Evolutionary conservation across 2,329 filamentous ascomycete genomes (phyloP).

Genomic region (Tympanopsis confertula): DNA sequence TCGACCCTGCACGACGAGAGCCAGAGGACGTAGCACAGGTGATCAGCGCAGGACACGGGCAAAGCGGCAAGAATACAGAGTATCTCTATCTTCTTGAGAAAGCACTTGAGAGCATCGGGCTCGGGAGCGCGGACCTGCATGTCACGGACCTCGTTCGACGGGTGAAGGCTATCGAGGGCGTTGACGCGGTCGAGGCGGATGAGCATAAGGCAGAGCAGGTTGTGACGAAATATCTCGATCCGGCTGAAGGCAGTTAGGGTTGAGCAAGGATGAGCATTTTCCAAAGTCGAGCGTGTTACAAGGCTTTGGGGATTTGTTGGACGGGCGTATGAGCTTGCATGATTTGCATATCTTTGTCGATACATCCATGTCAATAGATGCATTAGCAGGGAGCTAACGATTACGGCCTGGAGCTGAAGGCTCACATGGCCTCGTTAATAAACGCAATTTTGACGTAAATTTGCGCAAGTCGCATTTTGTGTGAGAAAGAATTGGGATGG

Average conservation of each 20-base stretch:
- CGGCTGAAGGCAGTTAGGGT: not conserved
- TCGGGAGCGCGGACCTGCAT: slow-evolving; percentile 45
- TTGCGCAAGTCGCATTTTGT: too few relatives aligned
- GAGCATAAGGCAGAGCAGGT: not conserved
- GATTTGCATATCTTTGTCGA: too few relatives aligned
- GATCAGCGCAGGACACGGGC: slow-evolving; percentile 41
- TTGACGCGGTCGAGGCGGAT: not conserved
- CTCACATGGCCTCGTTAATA: too few relatives aligned
- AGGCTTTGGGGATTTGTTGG: too few relatives aligned
- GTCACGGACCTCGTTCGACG: slow-evolving; percentile 44
- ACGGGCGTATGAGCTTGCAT: too few relatives aligned
- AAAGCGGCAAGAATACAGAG: slow-evolving; percentile 53
- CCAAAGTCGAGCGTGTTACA: too few relatives aligned
- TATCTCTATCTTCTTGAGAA: slow-evolving; percentile 49
- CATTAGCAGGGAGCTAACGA: not conserved
- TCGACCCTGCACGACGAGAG: slow-evolving; percentile 29
- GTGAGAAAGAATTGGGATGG: too few relatives aligned
- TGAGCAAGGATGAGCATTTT: not conserved
- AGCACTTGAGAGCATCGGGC: slow-evolving; percentile 39
- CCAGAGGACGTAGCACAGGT: slow-evolving; percentile 39
- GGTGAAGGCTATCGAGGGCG: slow-evolving; percentile 35
- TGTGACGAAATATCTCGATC: not conserved
- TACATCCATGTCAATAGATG: too few relatives aligned
- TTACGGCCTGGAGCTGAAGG: too few relatives aligned
- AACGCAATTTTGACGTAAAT: too few relatives aligned